Conservation (phyloP, 1,284 basidiomycete species). For the Ganoderma resinaceum region DNA sequence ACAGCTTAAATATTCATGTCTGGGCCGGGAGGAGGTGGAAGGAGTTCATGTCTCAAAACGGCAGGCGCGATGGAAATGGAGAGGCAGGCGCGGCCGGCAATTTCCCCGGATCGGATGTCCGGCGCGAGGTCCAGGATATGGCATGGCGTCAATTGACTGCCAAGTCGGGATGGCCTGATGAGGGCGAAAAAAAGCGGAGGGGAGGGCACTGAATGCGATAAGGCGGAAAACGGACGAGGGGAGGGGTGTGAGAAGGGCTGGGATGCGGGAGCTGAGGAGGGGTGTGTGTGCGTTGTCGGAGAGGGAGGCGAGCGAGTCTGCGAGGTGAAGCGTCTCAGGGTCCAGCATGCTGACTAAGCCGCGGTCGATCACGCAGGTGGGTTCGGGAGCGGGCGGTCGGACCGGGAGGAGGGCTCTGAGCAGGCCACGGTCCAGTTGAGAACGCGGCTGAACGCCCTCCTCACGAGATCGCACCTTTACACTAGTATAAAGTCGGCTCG, state of each 20-base stretch:
- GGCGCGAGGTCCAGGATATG: constrained; percentile 26
- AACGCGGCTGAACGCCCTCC: constrained; percentile 24
- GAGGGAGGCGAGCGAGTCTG: not conserved
- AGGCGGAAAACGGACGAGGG: not conserved
- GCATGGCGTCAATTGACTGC: constrained; percentile 5
- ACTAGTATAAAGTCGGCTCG: constrained; percentile 35
- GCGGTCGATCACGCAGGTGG: constrained; percentile 29
- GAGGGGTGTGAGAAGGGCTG: constrained; percentile 2
- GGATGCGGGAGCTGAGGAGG: not conserved
- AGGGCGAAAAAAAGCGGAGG: not conserved
- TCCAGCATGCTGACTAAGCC: constrained; percentile 25
- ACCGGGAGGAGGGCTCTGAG: constrained; percentile 25
- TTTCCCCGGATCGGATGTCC: constrained; percentile 40
- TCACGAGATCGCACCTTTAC: constrained; percentile 34
- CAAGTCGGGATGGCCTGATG: not conserved
- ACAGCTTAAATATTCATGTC: constrained; percentile 18
- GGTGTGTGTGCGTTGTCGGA: not conserved
- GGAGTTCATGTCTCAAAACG: constrained; percentile 19
- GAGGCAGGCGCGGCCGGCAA: constrained; percentile 27
- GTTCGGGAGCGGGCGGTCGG: constrained; percentile 29
- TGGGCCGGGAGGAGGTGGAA: constrained; percentile 7
- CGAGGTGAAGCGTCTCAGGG: constrained; percentile 20
- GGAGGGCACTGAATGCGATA: constrained; percentile 1
- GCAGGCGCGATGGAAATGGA: constrained; percentile 18
- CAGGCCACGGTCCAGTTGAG: constrained; percentile 27